Evolutionary conservation across 768 basidiomycete genomes (phyloP).

Genomic region (Leccinellum luteum): DNA sequence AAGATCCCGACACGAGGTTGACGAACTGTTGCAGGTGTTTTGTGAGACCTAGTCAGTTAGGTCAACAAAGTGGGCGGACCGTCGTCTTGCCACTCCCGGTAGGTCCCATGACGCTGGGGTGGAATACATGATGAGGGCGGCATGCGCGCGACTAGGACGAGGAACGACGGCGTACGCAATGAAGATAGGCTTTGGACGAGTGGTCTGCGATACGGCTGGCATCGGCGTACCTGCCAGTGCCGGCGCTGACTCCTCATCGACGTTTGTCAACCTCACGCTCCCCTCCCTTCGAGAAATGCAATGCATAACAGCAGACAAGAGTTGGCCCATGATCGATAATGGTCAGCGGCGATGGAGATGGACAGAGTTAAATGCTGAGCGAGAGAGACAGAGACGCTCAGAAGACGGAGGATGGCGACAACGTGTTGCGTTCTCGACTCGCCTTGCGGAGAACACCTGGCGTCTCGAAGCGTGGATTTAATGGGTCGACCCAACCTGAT

Average conservation of each 20-base stretch:
- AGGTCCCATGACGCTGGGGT: conserved; percentile 26
- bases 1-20: conserved; percentile 31
- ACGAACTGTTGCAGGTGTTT: conserved; percentile 27
- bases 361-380: conserved; percentile 1
- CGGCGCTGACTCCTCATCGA: conserved; percentile 17
- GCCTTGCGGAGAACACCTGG: conserved; percentile 6
- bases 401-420: conserved; percentile 8
- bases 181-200: conserved; percentile 18
- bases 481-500: background rate
- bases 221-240: background rate
- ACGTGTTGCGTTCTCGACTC: background rate
- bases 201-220: background rate
- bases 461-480: conserved; percentile 1
- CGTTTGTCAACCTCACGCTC: conserved; percentile 13
- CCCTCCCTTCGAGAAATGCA: conserved; percentile 10
- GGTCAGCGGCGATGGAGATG: conserved; percentile 9
- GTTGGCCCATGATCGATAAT: conserved; percentile 21
- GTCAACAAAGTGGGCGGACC: conserved; percentile 13
- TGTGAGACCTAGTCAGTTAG: background rate
- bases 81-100: conserved; percentile 34
- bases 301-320: conserved; percentile 1
- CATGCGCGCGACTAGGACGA: background rate
- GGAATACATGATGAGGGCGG: conserved; percentile 2
- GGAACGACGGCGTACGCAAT: conserved; percentile 24
- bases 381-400: background rate